These are phyloP conservation scores for Mortierella antarctica DNA, from an alignment of 192 early-diverging fungal genomes.

Conservation along the genomic window DNA sequence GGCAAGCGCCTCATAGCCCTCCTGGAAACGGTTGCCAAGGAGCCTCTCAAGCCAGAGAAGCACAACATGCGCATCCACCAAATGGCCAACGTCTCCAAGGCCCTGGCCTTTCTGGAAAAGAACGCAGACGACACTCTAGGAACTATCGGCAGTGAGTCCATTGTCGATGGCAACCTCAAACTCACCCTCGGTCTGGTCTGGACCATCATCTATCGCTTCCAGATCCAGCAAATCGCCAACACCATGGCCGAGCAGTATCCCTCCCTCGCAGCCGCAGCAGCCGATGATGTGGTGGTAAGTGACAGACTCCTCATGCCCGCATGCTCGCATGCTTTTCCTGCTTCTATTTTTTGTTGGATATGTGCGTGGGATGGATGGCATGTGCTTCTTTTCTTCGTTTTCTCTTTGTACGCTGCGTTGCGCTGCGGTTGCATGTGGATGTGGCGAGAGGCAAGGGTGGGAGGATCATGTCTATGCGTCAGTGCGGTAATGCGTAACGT, in stretches of 20 bases:
- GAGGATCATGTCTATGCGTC: no score
- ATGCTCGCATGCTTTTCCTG: background rate
- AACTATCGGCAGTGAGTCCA: conserved; percentile 78
- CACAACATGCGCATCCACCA: conserved; percentile 84
- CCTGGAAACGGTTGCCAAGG: conserved; percentile 77
- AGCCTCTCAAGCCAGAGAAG: conserved; percentile 73
- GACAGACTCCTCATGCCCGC: no score
- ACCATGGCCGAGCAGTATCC: conserved; percentile 45
- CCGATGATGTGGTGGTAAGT: conserved; percentile 52
- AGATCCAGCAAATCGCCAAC: conserved; percentile 63
- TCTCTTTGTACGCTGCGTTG: background rate
- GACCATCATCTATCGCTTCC: conserved; percentile 65
- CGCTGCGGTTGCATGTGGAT: no score
- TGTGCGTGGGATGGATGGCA: background rate
- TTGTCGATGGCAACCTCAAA: conserved; percentile 81
- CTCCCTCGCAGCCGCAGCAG: conserved; percentile 9
- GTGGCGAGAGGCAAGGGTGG: no score
- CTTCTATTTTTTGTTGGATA: background rate
- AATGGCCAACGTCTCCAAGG: conserved; percentile 80
- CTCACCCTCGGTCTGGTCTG: conserved; percentile 67
- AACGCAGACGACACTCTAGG: conserved; percentile 55
- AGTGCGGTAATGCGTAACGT: no score
- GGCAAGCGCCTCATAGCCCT: conserved; percentile 79
- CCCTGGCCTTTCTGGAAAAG: conserved; percentile 70
- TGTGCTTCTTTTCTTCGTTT: conserved; percentile 1